Conservation (phyloP, 2,329 filamentous ascomycete species). For the Colletotrichum sp. region DNA sequence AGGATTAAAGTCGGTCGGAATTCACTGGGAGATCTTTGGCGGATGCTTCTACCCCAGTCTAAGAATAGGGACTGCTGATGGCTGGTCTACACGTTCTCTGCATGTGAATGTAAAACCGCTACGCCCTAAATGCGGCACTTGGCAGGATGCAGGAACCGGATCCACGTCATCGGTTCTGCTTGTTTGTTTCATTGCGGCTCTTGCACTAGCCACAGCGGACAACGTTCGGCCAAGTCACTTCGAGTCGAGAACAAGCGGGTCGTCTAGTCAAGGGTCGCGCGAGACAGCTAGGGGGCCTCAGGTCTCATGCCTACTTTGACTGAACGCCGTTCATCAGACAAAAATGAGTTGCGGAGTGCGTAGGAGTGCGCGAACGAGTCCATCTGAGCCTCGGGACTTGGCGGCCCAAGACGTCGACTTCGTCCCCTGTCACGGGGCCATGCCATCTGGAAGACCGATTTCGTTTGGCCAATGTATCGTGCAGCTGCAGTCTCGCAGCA, state of each 20-base stretch:
- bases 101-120: not conserved
- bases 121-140: not conserved
- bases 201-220: not conserved
- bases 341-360: not conserved
- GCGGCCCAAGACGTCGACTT: not conserved
- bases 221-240: not conserved
- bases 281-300: not conserved
- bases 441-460: not conserved
- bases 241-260: not conserved
- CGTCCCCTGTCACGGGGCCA: not conserved
- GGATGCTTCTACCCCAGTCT: not conserved
- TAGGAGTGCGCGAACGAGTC: not conserved
- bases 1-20: not conserved
- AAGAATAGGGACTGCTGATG: not conserved
- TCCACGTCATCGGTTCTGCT: not conserved
- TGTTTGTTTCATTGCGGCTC: not conserved
- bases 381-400: constrained; percentile 1
- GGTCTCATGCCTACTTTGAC: not conserved
- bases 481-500: constrained; percentile 17
- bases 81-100: not conserved
- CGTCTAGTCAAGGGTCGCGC: not conserved
- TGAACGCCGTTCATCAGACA: not conserved
- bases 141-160: not conserved
- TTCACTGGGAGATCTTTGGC: not conserved
- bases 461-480: not conserved